Evolutionary conservation across 148 eudicot genomes (phyloP), one percentile per base, ranked within the genome.

Genomic region (Spergularia bocconei): DNA sequence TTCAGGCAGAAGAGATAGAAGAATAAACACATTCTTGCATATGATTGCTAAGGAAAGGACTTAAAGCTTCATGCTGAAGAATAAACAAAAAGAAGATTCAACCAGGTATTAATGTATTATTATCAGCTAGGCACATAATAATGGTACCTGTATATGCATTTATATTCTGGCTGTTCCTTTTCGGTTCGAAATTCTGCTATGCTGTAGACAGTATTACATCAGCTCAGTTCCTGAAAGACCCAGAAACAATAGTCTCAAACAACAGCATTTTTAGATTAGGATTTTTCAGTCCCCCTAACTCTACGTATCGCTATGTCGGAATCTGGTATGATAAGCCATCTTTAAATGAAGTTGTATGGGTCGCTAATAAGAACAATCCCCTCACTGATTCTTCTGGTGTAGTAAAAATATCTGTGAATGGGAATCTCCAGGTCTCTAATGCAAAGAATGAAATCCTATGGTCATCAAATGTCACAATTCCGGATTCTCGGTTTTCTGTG

Each of bases 371-470:
- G 47, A 58, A 80, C 36, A 59, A 54, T 51, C 86, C 86, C 17
- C 52, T 81, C 0, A 59, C 19, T 10, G 73, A 71, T 13, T 19
- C 77, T 39, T 78, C 84, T 16, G 79, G 77, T 7, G 21, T 36
- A 0, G 21, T 84, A 11, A 71, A 53, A 23, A 3, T 81, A 60
- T 77, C 77, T 13, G 38, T 52, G 19, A 62, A 72, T 39, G 84
- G 77, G 6, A 67, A 77, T 41, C 84, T 91, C 6, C 79, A 63
- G 19, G 70, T 92, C 56, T 48, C n/a, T 57, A 72, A 78, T 47
- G 78, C 73, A 13, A 82, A 83, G 2, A 82, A 80, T 55, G 7
- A 84, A 1, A 55, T 76, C 9, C 52, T 92, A 17, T 91, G 91
- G 96, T 83, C 89, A n/a, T 65, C 86, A 4, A 80, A 83, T 73